Conservation (phyloP, 768 basidiomycete genomes). For the Agaricus subrufescens region DNA sequence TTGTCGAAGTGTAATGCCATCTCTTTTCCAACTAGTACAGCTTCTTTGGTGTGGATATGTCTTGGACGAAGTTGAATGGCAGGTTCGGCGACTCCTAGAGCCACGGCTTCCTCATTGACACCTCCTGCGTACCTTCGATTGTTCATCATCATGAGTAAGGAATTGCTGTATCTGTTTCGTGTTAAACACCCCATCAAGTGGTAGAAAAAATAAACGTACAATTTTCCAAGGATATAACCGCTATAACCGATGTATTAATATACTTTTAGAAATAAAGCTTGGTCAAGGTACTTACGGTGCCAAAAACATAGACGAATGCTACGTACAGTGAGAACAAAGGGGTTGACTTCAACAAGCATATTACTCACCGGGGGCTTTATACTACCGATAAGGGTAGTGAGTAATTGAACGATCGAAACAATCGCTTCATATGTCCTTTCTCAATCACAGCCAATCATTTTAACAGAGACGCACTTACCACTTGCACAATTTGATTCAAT, state of each 20-base stretch:
- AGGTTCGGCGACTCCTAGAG: too few species aligned
- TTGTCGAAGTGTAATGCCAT: too few species aligned
- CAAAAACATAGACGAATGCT: neutral
- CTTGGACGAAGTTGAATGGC: too few species aligned
- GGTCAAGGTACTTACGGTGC: neutral
- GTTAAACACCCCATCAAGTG: neutral
- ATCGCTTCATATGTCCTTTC: neutral
- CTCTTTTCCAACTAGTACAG: too few species aligned
- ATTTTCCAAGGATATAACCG: conserved; percentile 1
- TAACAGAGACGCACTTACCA: neutral
- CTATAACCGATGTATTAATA: neutral
- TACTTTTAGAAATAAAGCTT: neutral
- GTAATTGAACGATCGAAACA: neutral
- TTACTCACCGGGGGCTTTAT: conserved; percentile 4
- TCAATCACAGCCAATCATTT: neutral
- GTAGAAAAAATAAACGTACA: neutral
- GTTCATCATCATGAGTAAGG: conserved; percentile 2
- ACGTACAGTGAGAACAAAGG: too few species aligned
- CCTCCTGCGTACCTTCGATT: neutral
- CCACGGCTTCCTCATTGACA: too few species aligned
- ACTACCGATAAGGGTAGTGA: neutral
- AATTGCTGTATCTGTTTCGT: conserved; percentile 1
- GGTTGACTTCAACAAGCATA: too few species aligned
- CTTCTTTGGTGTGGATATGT: too few species aligned
- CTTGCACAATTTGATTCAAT: neutral